Conservation (phyloP, 2,329 filamentous ascomycete genomes). For the Dactylellina drechsleri region DNA sequence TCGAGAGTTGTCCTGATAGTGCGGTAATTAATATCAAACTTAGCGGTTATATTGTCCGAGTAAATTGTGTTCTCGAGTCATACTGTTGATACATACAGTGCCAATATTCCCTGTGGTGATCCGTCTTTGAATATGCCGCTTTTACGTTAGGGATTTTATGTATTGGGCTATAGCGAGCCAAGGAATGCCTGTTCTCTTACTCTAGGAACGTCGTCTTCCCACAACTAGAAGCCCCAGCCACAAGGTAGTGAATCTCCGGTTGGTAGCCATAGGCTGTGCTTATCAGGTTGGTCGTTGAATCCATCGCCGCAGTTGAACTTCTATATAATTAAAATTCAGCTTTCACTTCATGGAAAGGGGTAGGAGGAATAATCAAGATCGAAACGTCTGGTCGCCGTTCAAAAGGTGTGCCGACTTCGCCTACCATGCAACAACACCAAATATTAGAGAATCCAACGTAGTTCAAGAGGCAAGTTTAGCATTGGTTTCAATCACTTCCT, state of each 20-base stretch:
- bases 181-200: conserved; percentile 5
- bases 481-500: too few relatives aligned
- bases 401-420: too few relatives aligned
- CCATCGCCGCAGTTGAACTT: conserved; percentile 3
- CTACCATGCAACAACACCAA: too few relatives aligned
- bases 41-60: too few relatives aligned
- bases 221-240: conserved; percentile 21
- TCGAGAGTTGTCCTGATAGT: conserved; percentile 10
- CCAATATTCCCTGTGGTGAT: conserved; percentile 39
- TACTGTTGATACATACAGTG: conserved; percentile 19
- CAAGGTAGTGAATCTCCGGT: conserved; percentile 37
- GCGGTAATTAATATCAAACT: not conserved
- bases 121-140: conserved; percentile 5
- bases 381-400: too few relatives aligned
- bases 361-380: too few relatives aligned
- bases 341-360: too few relatives aligned
- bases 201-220: conserved; percentile 46
- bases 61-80: too few relatives aligned
- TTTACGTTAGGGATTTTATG: not conserved
- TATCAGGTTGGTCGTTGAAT: conserved; percentile 46
- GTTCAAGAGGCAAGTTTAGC: too few relatives aligned
- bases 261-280: conserved; percentile 22
- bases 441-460: too few relatives aligned
- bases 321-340: too few relatives aligned
- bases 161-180: not conserved